Base-by-base conservation (phyloP, 306 rosid species). In the Pyrus pyrifolia region DNA sequence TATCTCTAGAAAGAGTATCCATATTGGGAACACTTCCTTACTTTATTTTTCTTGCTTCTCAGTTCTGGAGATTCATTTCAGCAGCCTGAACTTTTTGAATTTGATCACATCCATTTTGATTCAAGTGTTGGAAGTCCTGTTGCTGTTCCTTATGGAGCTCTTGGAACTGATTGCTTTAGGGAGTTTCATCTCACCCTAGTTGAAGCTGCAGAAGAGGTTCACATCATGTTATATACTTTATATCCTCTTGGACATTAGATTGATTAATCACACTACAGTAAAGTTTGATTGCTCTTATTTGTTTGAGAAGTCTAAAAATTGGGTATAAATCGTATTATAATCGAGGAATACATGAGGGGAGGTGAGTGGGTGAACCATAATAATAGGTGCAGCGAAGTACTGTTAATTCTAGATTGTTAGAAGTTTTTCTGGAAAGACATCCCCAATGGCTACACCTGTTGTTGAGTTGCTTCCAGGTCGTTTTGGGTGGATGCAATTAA, bases 61-160 rank as follows among this genome's bases (percentile, higher is more conserved):
- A 90, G 97, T 72, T 76, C 27, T 17, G 79, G 83, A 53, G 91
- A 87, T 82, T 85, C 90, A 44, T 83, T 85, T 84, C 95, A 87
- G 84, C 89, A 84, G 57, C 97, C 93, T 53, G 88, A 91, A 58
- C 77, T 92, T 61, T 95, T 90, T 81, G 99, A 96, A 59, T 96
- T 96, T 67, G 98, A 96, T 83, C 98, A 92, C 83, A 65, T 96
- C 79, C 93, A 96, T 78, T 78, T 79, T 68, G 87, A 88, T 85
- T 92, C 99, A 58, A 79, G 72, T 78, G 25, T 53, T 74, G 92
- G 88, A 78, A 83, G 91, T 85, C 89, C 92, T 5, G 88, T 92
- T 77, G 91, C 91, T 73, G 78, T 96, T 71, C 99, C 91, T 60
- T 92, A 92, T 81, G 99, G 99, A 21, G 96, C 99, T 38, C 93